These are phyloP conservation scores for Linaria vulgaris DNA, from an alignment of 257 asterid species.

Conservation along the genomic window DNA sequence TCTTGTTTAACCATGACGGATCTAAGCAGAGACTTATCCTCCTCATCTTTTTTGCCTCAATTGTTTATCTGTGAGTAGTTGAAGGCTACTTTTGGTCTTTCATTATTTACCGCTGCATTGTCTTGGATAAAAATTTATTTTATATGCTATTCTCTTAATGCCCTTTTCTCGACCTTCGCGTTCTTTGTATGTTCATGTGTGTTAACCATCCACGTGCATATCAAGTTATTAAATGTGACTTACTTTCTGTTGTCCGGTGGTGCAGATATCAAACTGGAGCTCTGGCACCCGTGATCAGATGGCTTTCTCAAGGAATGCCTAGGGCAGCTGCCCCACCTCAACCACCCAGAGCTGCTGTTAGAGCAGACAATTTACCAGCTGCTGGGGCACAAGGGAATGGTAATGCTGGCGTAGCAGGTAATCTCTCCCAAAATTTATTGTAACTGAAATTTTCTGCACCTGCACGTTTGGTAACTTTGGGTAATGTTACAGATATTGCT, in stretches of 20 bases:
- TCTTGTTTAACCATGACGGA: conserved; percentile 95
- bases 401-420: conserved; percentile 65
- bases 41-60: conserved; percentile 71
- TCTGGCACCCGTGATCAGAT: conserved; percentile 81
- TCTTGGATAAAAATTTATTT: not conserved
- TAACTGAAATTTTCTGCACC: not conserved
- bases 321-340: conserved; percentile 85
- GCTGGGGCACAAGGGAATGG: conserved; percentile 66
- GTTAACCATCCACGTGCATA: not conserved
- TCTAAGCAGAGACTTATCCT: conserved; percentile 82
- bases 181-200: not conserved
- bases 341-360: conserved; percentile 64
- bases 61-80: conserved; percentile 81
- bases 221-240: not conserved
- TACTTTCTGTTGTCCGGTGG: conserved; percentile 28
- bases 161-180: conserved; percentile 10
- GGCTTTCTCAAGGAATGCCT: conserved; percentile 98
- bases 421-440: conserved; percentile 11
- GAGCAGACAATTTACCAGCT: conserved; percentile 60
- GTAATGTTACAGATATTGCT: conserved; percentile 18
- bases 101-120: not conserved
- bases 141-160: not conserved
- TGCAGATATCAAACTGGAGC: conserved; percentile 96
- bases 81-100: conserved; percentile 2
- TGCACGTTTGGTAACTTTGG: not conserved